Evolutionary conservation across 176 grass and related monocot genomes (phyloP).

Genomic region (Cocos nucifera): DNA sequence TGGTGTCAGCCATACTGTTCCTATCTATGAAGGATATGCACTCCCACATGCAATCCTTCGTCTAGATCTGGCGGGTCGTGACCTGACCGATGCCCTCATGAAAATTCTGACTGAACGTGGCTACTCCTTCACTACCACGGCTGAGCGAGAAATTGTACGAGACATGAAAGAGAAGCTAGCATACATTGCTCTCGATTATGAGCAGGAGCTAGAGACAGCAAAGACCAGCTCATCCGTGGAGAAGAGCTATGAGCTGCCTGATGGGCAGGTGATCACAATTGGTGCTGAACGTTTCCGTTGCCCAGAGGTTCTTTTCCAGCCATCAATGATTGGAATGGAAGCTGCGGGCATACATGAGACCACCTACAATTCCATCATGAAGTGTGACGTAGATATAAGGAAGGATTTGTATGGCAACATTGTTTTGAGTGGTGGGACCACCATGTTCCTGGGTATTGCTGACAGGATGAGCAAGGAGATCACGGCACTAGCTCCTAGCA

Average conservation of each 20-base stretch:
- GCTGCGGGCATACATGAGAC: constrained; percentile 2
- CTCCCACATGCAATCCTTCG: constrained; percentile 5
- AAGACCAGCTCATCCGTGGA: no score
- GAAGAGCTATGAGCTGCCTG: no score
- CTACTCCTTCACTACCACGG: no score
- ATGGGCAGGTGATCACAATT: not conserved
- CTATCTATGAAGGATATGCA: constrained; percentile 6
- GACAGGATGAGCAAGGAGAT: constrained; percentile 8
- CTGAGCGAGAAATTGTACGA: not conserved
- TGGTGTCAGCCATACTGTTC: constrained; percentile 2
- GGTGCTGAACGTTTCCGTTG: not conserved
- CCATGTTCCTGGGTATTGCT: not conserved
- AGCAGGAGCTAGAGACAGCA: no score
- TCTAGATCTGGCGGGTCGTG: not conserved
- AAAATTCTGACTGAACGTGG: no score
- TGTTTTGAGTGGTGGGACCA: constrained; percentile 2
- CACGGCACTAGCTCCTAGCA: not conserved
- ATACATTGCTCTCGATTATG: no score
- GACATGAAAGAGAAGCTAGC: not conserved
- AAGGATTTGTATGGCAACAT: no score
- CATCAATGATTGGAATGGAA: no score
- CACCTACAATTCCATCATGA: not conserved
- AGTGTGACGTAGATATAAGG: no score
- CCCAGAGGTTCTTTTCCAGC: no score
- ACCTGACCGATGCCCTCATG: not conserved